Base-by-base conservation (phyloP, 345 rosid genomes). In the Gossypium rotundifolium region DNA sequence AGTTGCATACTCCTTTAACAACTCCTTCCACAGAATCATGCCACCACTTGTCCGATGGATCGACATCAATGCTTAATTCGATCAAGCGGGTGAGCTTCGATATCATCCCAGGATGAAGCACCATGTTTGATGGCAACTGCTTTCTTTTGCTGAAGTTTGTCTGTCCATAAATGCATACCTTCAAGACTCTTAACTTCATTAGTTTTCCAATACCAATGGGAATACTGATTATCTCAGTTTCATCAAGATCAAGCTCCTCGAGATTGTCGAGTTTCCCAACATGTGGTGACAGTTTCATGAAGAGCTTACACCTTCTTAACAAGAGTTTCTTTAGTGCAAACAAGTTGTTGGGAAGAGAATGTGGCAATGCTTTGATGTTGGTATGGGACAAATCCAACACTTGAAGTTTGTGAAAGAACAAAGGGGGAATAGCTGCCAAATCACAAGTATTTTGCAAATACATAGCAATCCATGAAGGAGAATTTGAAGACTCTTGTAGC, bases 221-320 rank as follows among this genome's bases (percentile, higher is more conserved):
- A 49, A 76, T 70, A 49, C 25, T 25, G 13, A 65, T 7, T 29
- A 71, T 65, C 52, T 73, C 49, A 16, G 60, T 76, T 0, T 74
- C 76, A 66, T 76, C 20, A 48, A 82, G 78, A 79, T 82, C 80
- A 55, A 79, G 82, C n/a, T 69, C 38, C 78, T 76, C 74, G 0
- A 76, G 82, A 13, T 20, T 63, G 20, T 22, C 22, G 38, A 76
- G 79, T 48, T 80, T 55, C 6, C 81, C 83, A 61, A 79, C 48
- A 57, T 72, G 59, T 0, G 79, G 81, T 0, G 82, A 52, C 7
- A 82, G 54, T 6, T 18, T 29, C 75, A 69, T 76, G 22, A 82
- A 44, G 48, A 76, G 72, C 10, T 69, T 55, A 70, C 85, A 82
- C 11, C 54, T 5, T 1, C 53, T 77, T 20, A 72, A 11, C 45